Evolutionary conservation across 1,284 basidiomycete species (phyloP).

Genomic region (Melampsora americana): DNA sequence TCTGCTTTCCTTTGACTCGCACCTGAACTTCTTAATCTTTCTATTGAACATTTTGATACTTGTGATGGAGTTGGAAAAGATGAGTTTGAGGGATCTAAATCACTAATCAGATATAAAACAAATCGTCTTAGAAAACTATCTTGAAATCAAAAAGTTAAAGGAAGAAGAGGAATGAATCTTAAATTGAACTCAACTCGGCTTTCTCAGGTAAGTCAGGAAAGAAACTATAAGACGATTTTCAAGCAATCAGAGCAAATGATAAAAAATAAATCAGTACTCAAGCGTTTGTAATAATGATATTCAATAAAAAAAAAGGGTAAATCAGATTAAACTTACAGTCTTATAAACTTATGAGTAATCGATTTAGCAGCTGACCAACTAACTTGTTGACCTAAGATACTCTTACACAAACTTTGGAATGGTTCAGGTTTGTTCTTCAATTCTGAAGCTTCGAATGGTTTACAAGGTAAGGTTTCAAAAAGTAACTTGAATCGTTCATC

Average conservation of each 20-base stretch:
- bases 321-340: conserved; percentile 55
- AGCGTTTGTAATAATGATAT: background rate
- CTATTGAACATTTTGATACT: conserved; percentile 63
- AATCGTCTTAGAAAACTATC: background rate
- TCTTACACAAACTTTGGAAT: conserved; percentile 60
- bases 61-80: conserved; percentile 71
- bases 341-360: conserved; percentile 76
- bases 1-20: conserved; percentile 77
- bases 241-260: background rate
- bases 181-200: conserved; percentile 17
- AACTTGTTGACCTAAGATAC: conserved; percentile 71
- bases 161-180: background rate
- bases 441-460: conserved; percentile 64
- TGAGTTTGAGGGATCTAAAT: background rate
- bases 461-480: conserved; percentile 66
- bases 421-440: conserved; percentile 58
- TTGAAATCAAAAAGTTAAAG: background rate
- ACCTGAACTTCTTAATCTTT: conserved; percentile 67
- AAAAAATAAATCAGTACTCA: background rate
- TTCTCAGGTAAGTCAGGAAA: conserved; percentile 45
- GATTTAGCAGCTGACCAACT: conserved; percentile 83
- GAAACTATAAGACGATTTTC: conserved; percentile 45
- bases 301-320: background rate
- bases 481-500: conserved; percentile 71
- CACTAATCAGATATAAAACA: background rate